Percentiles rank a stretch among this genome's conserved stretches.
phyloP scores from a whole-genome alignment of 805 yeast genomes.

The Pichia heedii region DNA sequence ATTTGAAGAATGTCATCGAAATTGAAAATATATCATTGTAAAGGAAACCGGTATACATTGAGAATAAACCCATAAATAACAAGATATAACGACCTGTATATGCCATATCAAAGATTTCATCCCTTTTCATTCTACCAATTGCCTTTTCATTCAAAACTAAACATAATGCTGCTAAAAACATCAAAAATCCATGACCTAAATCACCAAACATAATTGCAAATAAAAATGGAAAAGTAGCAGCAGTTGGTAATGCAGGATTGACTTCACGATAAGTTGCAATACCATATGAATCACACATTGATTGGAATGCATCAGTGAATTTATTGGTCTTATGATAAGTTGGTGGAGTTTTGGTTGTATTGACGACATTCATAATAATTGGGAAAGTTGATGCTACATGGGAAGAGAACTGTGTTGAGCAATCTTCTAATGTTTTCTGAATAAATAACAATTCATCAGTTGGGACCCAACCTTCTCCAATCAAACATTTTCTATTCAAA shows the following conservation, averaged over 20 bases:
- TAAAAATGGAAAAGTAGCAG: conserved; percentile 95
- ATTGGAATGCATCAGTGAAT: conserved; percentile 87
- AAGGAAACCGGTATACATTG: conserved; percentile 90
- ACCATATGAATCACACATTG: conserved; percentile 93
- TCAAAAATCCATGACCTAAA: conserved; percentile 86
- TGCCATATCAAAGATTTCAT: conserved; percentile 96
- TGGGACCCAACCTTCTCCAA: conserved; percentile 74
- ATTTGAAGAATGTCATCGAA: conserved; percentile 76
- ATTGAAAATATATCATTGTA: conserved; percentile 92
- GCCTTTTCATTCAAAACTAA: conserved; percentile 68
- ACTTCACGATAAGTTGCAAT: conserved; percentile 89
- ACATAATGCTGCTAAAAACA: conserved; percentile 61
- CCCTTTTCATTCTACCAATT: conserved; percentile 62
- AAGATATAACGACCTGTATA: conserved; percentile 86
- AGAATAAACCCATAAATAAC: conserved; percentile 85
- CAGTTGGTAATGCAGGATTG: conserved; percentile 91
- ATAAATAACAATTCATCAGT: conserved; percentile 39
- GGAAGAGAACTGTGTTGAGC: conserved; percentile 21
- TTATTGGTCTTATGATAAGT: conserved; percentile 92
- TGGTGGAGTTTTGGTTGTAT: conserved; percentile 84
- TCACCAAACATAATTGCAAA: conserved; percentile 99
- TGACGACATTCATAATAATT: conserved; percentile 41
- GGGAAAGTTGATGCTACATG: conserved; percentile 19
- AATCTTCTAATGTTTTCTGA: conserved; percentile 35
- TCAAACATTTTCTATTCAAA: conserved; percentile 52